A percentile compares a stretch with the other conserved stretches of the same genome.
phyloP scores from a whole-genome alignment of 768 basidiomycete species.

The Termitomyces sp. region DNA sequence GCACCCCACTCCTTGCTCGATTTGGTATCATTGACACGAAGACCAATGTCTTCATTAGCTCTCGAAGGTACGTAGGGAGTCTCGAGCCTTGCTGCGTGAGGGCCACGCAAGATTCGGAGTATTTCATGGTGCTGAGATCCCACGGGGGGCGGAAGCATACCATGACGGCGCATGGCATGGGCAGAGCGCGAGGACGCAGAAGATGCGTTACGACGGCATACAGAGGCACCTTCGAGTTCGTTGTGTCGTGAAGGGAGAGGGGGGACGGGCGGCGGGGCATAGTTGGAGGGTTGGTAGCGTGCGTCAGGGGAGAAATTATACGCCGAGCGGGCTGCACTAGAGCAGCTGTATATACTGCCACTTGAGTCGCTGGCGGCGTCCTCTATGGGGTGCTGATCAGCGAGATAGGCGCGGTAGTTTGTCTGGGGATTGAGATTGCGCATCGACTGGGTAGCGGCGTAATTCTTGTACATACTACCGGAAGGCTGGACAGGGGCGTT shows the following conservation, averaged over 20 bases:
- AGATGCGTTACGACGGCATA: constrained; percentile 12
- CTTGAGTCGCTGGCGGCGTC: background rate
- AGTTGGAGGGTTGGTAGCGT: background rate
- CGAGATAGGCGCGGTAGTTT: constrained; percentile 1
- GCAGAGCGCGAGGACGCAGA: constrained; percentile 11
- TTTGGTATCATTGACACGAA: constrained; percentile 5
- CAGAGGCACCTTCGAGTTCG: background rate
- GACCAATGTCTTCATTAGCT: background rate
- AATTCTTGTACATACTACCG: background rate
- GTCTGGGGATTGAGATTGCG: constrained; percentile 5
- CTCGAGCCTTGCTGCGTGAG: constrained; percentile 10
- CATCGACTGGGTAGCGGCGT: constrained; percentile 8
- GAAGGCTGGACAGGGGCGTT: background rate
- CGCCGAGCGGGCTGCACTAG: constrained; percentile 1
- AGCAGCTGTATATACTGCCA: constrained; percentile 1
- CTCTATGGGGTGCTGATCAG: background rate
- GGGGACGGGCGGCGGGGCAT: background rate
- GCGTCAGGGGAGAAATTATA: background rate
- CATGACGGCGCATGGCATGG: constrained; percentile 3
- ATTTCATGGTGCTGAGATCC: background rate
- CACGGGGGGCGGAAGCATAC: background rate
- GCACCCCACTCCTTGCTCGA: constrained; percentile 6
- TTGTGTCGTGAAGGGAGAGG: background rate
- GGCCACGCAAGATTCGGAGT: constrained; percentile 10
- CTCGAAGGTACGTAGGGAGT: background rate